phyloP scores from a whole-genome alignment of 176 grass and related monocot genomes.

The Tuctoria greenei region DNA sequence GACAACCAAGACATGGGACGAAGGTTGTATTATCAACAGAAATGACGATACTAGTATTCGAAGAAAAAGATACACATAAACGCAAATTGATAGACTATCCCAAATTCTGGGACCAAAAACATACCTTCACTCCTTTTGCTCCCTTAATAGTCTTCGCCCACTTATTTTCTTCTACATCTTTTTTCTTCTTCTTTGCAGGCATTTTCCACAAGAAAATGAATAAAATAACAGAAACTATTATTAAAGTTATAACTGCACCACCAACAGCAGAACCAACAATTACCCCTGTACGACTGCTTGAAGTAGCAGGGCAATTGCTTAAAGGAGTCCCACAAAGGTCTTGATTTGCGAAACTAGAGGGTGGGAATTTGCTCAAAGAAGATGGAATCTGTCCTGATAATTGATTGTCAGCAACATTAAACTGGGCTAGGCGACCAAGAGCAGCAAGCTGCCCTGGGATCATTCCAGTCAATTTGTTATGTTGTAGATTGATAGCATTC shows the following conservation, averaged over 20 bases:
- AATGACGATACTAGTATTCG: background rate
- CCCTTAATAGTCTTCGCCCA: slow-evolving; percentile 95
- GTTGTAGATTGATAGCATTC: slow-evolving; percentile 63
- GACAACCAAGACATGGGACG: background rate
- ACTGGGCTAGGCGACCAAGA: slow-evolving; percentile 45
- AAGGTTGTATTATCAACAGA: slow-evolving; percentile 9
- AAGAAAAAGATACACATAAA: background rate
- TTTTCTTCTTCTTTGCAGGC: slow-evolving; percentile 68
- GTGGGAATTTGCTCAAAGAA: slow-evolving; percentile 24
- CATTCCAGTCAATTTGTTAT: slow-evolving; percentile 68
- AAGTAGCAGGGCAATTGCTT: slow-evolving; percentile 25
- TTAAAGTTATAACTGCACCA: slow-evolving; percentile 59
- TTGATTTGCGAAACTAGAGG: slow-evolving; percentile 53
- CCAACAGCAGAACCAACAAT: slow-evolving; percentile 80
- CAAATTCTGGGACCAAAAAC: slow-evolving; percentile 11
- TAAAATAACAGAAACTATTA: slow-evolving; percentile 59
- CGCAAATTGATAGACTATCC: background rate
- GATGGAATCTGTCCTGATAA: slow-evolving; percentile 60
- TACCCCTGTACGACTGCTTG: slow-evolving; percentile 47
- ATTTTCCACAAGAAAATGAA: slow-evolving; percentile 74
- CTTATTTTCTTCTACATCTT: slow-evolving; percentile 87
- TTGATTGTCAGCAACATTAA: slow-evolving; percentile 78
- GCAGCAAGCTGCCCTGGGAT: slow-evolving; percentile 65
- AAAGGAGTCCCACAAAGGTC: slow-evolving; percentile 68
- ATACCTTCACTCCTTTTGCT: slow-evolving; percentile 79